phyloP scores from a whole-genome alignment of 345 rosid species.

The Moringa oleifera region DNA sequence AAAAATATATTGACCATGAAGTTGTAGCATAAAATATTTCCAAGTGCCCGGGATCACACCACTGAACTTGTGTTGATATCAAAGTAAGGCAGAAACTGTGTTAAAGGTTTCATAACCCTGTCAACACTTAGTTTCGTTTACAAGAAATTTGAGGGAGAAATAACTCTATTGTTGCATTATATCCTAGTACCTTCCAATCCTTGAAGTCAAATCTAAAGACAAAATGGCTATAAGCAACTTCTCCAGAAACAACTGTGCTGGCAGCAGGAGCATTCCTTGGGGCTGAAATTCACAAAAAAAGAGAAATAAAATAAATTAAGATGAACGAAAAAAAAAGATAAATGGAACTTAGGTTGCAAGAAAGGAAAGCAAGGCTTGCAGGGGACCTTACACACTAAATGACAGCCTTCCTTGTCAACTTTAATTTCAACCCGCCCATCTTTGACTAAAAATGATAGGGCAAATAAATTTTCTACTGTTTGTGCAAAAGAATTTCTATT shows the following conservation, averaged over 20 bases:
- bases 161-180: not conserved
- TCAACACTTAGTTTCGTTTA: not conserved
- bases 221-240: conserved; percentile 48
- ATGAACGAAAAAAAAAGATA: not conserved
- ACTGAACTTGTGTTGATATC: too few species aligned
- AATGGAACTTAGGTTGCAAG: not conserved
- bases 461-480: conserved; percentile 48
- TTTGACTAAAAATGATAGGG: conserved; percentile 45
- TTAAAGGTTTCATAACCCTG: not conserved
- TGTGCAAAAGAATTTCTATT: conserved; percentile 44
- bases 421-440: conserved; percentile 40
- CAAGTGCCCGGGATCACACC: too few species aligned
- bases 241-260: conserved; percentile 29
- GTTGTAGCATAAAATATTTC: too few species aligned
- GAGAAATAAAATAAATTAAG: not conserved
- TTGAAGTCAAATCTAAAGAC: conserved; percentile 62
- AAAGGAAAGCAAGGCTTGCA: not conserved
- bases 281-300: conserved; percentile 27
- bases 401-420: conserved; percentile 30
- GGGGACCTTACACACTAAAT: conserved; percentile 36
- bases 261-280: conserved; percentile 66
- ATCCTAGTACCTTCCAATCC: conserved; percentile 60
- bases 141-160: not conserved
- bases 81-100: too few species aligned
- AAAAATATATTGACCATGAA: too few species aligned